Evolutionary conservation across 176 grass and related monocot species (phyloP).

Genomic region (Zizania latifolia): DNA sequence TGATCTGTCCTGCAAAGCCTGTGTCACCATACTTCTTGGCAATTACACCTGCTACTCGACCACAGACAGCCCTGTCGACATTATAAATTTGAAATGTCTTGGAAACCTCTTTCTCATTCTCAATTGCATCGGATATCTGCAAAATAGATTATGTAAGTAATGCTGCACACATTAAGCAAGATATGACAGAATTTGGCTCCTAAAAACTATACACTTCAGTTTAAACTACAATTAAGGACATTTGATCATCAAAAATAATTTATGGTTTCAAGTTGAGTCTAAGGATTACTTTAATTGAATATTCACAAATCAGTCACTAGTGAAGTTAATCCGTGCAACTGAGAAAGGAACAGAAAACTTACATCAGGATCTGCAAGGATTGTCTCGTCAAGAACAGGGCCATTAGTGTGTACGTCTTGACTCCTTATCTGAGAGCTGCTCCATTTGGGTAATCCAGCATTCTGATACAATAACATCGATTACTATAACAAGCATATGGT

Average conservation of each 20-base stretch:
- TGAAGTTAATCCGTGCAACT: slow-evolving; percentile 22
- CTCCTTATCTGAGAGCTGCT: slow-evolving; percentile 97
- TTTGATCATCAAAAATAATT: slow-evolving; percentile 14
- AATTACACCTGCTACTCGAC: slow-evolving; percentile 87
- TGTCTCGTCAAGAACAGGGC: slow-evolving; percentile 84
- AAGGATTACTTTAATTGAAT: not conserved
- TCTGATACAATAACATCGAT: slow-evolving; percentile 44
- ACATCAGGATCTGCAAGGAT: slow-evolving; percentile 89
- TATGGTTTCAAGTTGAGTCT: slow-evolving; percentile 13
- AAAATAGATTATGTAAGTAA: slow-evolving; percentile 35
- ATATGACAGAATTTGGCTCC: slow-evolving; percentile 1
- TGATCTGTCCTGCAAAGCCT: slow-evolving; percentile 91
- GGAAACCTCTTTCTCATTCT: slow-evolving; percentile 82
- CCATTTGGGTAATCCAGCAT: slow-evolving; percentile 66
- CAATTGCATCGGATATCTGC: slow-evolving; percentile 87
- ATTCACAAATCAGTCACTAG: slow-evolving; percentile 23
- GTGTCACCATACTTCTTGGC: slow-evolving; percentile 97
- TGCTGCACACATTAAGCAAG: slow-evolving; percentile 6
- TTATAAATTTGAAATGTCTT: slow-evolving; percentile 84
- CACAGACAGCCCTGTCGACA: slow-evolving; percentile 96
- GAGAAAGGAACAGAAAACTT: no score
- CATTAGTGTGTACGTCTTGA: slow-evolving; percentile 90
- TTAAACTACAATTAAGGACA: slow-evolving; percentile 13
- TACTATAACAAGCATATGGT: slow-evolving; percentile 31
- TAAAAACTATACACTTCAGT: not conserved